Conservation (phyloP, 208 protist genomes). For the Naegleria lovaniensis region DNA sequence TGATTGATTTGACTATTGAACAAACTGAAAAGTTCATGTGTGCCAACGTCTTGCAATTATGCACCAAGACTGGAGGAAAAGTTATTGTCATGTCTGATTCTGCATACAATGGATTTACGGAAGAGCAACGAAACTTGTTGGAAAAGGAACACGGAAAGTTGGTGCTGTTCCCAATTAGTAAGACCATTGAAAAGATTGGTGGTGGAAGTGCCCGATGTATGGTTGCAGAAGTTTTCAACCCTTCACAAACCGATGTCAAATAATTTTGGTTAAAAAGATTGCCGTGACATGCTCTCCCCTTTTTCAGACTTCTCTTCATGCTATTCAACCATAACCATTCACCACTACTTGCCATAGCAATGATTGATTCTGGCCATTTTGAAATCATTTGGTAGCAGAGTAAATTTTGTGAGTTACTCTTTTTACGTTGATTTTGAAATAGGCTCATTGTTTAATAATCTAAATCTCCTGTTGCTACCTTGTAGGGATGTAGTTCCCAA, state of each 20-base stretch:
- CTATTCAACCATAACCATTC: too few species aligned
- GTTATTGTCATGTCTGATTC: conserved; percentile 13
- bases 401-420: too few species aligned
- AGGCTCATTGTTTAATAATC: too few species aligned
- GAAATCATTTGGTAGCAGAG: too few species aligned
- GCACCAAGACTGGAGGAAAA: neutral
- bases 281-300: too few species aligned
- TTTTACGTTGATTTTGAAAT: too few species aligned
- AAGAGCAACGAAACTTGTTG: conserved; percentile 3
- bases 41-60: conserved; percentile 11
- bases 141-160: neutral
- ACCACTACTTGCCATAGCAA: too few species aligned
- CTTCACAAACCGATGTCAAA: neutral
- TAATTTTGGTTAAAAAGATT: too few species aligned
- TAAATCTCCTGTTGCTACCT: too few species aligned
- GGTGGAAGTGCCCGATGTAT: conserved; percentile 25
- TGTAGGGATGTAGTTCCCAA: too few species aligned
- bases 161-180: conserved; percentile 1
- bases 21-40: conserved; percentile 27
- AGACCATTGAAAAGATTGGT: conserved; percentile 29
- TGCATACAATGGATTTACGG: conserved; percentile 2
- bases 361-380: too few species aligned
- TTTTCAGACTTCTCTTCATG: too few species aligned
- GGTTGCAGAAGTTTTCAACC: conserved; percentile 14
- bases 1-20: conserved; percentile 18